Conservation (phyloP, 345 rosid species). For the Hibiscus syriacus region DNA sequence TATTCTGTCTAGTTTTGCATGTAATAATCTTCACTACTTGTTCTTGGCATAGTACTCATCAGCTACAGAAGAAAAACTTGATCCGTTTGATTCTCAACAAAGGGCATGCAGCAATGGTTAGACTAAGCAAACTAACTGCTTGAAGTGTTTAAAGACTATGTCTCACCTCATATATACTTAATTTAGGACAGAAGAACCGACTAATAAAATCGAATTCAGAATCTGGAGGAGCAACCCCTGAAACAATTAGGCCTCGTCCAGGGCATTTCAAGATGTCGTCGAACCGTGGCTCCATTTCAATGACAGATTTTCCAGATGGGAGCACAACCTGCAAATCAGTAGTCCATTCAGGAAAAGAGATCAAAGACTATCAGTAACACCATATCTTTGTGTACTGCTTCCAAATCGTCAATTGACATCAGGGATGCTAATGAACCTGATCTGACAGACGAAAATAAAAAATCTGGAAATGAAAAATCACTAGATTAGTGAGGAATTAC, state of each 20-base stretch:
- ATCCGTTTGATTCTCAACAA: neutral
- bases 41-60: too few relatives aligned
- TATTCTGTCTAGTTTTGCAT: too few relatives aligned
- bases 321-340: constrained; percentile 44
- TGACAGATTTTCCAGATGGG: constrained; percentile 52
- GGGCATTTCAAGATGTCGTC: constrained; percentile 48
- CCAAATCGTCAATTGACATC: neutral
- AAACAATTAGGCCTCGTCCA: constrained; percentile 45
- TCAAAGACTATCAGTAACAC: neutral
- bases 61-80: too few relatives aligned
- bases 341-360: neutral
- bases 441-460: neutral
- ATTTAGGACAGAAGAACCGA: constrained; percentile 63
- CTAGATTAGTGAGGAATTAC: constrained; percentile 27
- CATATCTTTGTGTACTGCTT: neutral
- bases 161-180: constrained; percentile 57
- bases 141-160: neutral
- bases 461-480: neutral
- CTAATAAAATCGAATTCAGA: constrained; percentile 60
- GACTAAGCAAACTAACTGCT: neutral
- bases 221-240: constrained; percentile 45
- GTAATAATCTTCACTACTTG: too few relatives aligned
- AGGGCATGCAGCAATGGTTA: neutral
- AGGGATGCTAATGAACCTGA: neutral
- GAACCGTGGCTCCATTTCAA: constrained; percentile 38